phyloP scores from a whole-genome alignment of 2,329 filamentous ascomycete genomes.

The Xylariaceae sp. region DNA sequence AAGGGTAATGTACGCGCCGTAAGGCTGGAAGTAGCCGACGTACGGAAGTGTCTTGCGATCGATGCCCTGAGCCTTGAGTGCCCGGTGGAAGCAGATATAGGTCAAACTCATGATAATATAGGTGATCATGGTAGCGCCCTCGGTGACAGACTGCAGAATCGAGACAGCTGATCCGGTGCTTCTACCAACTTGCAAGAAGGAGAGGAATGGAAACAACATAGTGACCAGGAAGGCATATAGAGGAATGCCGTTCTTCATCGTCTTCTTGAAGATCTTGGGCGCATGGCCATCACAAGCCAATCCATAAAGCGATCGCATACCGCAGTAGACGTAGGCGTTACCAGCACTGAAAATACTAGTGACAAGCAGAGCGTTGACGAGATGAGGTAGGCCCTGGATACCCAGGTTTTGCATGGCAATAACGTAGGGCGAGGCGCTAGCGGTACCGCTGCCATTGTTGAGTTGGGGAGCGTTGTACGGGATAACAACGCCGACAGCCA shows the following conservation, averaged over 20 bases:
- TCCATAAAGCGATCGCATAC: constrained; percentile 57
- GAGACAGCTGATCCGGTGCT: constrained; percentile 30
- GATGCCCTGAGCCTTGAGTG: constrained; percentile 46
- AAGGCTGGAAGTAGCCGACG: constrained; percentile 56
- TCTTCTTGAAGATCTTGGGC: constrained; percentile 47
- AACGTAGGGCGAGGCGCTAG: constrained; percentile 53
- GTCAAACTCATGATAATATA: constrained; percentile 58
- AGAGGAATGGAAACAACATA: constrained; percentile 58
- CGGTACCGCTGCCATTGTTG: constrained; percentile 44
- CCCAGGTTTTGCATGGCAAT: constrained; percentile 56
- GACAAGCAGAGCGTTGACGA: constrained; percentile 60
- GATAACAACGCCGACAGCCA: constrained; percentile 60
- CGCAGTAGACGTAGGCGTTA: constrained; percentile 59
- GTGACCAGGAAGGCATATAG: constrained; percentile 58
- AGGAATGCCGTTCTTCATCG: constrained; percentile 56
- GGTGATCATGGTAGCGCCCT: constrained; percentile 49
- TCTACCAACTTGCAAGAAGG: constrained; percentile 42
- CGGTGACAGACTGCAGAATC: constrained; percentile 37
- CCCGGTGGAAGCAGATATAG: constrained; percentile 57
- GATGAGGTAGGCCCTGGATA: constrained; percentile 51
- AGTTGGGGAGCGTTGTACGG: constrained; percentile 58
- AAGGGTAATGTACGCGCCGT: constrained; percentile 47
- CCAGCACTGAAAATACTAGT: constrained; percentile 58
- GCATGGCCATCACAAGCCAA: constrained; percentile 55
- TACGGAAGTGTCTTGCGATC: constrained; percentile 55